A percentile compares a stretch with the other conserved stretches of the same genome.
Conservation (phyloP, 345 rosid species). For the Atalantia buxifolia region DNA sequence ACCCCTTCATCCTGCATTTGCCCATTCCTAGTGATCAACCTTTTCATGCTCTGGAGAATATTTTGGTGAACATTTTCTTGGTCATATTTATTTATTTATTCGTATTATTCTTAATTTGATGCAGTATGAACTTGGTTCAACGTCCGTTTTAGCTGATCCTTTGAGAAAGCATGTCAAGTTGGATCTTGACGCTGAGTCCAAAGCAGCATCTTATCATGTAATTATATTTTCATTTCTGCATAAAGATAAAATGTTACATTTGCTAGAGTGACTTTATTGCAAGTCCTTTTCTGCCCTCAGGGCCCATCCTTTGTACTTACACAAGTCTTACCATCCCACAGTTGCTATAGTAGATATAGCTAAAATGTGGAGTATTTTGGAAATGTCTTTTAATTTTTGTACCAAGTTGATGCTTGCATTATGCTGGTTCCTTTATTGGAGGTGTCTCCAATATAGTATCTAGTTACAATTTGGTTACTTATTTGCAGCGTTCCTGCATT, state of each 20-base stretch:
- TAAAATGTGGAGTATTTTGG: not conserved
- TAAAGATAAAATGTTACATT: not conserved
- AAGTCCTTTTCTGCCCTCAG: slow-evolving; percentile 5
- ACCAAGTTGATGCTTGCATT: not conserved
- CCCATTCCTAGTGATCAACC: not conserved
- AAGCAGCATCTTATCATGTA: slow-evolving; percentile 23
- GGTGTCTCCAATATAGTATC: not conserved
- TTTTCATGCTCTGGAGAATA: not conserved
- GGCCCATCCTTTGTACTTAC: not conserved
- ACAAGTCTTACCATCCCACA: not conserved
- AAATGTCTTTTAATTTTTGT: not conserved
- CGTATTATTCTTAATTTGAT: slow-evolving; percentile 10
- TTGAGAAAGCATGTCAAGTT: slow-evolving; percentile 34
- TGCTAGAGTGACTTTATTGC: not conserved
- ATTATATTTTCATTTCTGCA: slow-evolving; percentile 16
- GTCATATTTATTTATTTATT: not conserved
- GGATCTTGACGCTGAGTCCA: slow-evolving; percentile 24
- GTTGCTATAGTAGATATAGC: not conserved
- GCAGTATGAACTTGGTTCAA: slow-evolving; percentile 38
- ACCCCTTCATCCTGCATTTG: not conserved
- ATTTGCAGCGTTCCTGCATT: slow-evolving; percentile 56
- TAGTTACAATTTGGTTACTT: not conserved
- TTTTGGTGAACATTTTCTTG: not conserved
- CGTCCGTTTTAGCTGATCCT: slow-evolving; percentile 21
- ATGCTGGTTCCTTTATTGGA: not conserved